Percentiles rank a stretch among this genome's conserved stretches.
phyloP scores from a whole-genome alignment of 805 yeast species.

The Metschnikowia corniflorae region DNA sequence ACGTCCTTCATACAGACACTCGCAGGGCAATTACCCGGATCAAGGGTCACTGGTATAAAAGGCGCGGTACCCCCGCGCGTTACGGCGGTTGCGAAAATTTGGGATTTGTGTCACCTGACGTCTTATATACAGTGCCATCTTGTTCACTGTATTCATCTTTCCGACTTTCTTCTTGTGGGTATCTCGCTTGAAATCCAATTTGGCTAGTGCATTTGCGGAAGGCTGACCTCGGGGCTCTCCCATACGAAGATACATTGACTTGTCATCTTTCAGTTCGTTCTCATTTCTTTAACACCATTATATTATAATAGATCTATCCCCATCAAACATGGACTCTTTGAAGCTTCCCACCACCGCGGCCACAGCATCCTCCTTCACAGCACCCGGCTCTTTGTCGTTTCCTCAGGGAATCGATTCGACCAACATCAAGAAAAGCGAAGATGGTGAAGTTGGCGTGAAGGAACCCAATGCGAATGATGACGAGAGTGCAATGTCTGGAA shows the following conservation, averaged over 20 bases:
- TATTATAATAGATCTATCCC: slow-evolving; percentile 13
- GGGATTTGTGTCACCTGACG: slow-evolving; percentile 17
- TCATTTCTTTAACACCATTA: slow-evolving; percentile 11
- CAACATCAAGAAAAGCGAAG: slow-evolving; percentile 16
- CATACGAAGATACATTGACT: slow-evolving; percentile 38
- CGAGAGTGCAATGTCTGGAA: slow-evolving; percentile 84
- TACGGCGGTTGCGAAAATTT: not conserved
- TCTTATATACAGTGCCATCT: slow-evolving; percentile 15
- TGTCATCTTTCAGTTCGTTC: slow-evolving; percentile 31
- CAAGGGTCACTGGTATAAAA: slow-evolving; percentile 21
- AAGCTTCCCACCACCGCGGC: slow-evolving; percentile 77
- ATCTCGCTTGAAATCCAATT: slow-evolving; percentile 12
- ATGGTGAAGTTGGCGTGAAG: slow-evolving; percentile 16
- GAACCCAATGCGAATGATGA: slow-evolving; percentile 48
- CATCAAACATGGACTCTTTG: slow-evolving; percentile 57
- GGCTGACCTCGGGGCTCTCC: slow-evolving; percentile 2
- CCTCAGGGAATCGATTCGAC: slow-evolving; percentile 47
- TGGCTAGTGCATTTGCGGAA: slow-evolving; percentile 3
- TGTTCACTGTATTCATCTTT: slow-evolving; percentile 8
- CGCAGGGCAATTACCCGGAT: slow-evolving; percentile 23
- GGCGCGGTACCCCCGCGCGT: slow-evolving; percentile 18
- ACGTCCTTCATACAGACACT: slow-evolving; percentile 8
- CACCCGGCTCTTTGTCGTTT: slow-evolving; percentile 58
- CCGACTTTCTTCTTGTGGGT: not conserved
- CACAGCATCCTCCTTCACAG: slow-evolving; percentile 68